phyloP scores from a whole-genome alignment of 1,284 basidiomycete genomes.

The Apiotrichum veenhuisii region DNA sequence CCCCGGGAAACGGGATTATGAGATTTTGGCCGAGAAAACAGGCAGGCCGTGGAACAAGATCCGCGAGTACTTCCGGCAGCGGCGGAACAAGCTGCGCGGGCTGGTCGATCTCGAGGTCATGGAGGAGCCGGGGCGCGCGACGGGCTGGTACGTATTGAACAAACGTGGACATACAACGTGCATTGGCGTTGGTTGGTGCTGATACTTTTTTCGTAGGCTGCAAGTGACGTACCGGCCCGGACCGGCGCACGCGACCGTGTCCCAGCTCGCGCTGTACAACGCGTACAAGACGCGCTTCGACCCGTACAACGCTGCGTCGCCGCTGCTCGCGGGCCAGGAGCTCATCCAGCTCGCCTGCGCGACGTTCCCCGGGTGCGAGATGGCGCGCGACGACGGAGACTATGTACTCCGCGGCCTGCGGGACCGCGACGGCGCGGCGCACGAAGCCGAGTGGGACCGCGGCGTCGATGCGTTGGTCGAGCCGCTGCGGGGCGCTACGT shows the following conservation, averaged over 20 bases:
- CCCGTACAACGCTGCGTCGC: slow-evolving; percentile 29
- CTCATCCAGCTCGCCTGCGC: slow-evolving; percentile 44
- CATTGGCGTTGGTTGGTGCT: no score
- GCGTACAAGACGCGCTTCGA: slow-evolving; percentile 44
- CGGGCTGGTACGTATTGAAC: slow-evolving; percentile 41
- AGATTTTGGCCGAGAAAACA: slow-evolving; percentile 35
- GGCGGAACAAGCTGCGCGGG: slow-evolving; percentile 44
- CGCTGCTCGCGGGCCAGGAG: slow-evolving; percentile 43
- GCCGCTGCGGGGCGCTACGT: slow-evolving; percentile 39
- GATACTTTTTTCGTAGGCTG: slow-evolving; percentile 28
- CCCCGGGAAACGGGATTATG: slow-evolving; percentile 36
- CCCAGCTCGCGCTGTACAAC: slow-evolving; percentile 41
- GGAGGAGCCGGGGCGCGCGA: slow-evolving; percentile 44
- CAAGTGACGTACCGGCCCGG: slow-evolving; percentile 40
- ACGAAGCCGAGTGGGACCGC: slow-evolving; percentile 27
- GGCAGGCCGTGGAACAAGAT: slow-evolving; percentile 43
- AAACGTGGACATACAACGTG: no score
- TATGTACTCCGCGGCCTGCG: slow-evolving; percentile 39
- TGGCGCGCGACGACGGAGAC: slow-evolving; percentile 42
- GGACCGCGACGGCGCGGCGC: slow-evolving; percentile 25
- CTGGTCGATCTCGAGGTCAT: slow-evolving; percentile 37
- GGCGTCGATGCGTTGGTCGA: slow-evolving; percentile 39
- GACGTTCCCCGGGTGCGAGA: slow-evolving; percentile 43
- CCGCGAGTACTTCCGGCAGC: slow-evolving; percentile 44
- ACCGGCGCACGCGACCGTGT: slow-evolving; percentile 21